A percentile compares a stretch with the other conserved stretches of the same genome.
These are phyloP conservation scores for Graphilbum ipis-grandicollis DNA, from an alignment of 2,329 filamentous ascomycete genomes.

Conservation along the genomic window DNA sequence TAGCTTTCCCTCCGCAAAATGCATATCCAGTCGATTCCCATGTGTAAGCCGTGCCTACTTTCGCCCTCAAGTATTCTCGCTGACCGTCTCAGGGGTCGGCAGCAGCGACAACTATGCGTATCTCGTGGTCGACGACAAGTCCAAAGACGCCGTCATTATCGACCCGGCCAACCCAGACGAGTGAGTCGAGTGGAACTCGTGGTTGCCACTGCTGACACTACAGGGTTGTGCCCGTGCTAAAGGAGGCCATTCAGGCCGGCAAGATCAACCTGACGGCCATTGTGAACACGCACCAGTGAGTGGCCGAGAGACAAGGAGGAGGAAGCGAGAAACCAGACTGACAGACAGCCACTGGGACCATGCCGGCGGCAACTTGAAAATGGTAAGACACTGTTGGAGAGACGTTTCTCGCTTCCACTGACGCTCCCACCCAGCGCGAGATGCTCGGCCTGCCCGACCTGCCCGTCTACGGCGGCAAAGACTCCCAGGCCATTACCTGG, in stretches of 20 bases:
- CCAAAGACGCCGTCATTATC: slow-evolving; percentile 61
- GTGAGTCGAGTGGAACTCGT: slow-evolving; percentile 27
- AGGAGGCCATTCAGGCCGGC: slow-evolving; percentile 52
- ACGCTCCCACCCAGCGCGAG: slow-evolving; percentile 12
- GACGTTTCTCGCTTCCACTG: not conserved
- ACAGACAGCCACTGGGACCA: slow-evolving; percentile 71
- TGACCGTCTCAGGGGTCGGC: slow-evolving; percentile 44
- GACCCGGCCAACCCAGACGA: slow-evolving; percentile 67
- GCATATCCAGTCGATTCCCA: slow-evolving; percentile 78
- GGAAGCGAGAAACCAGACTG: not conserved
- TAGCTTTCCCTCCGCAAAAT: slow-evolving; percentile 32
- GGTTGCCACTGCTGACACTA: not conserved
- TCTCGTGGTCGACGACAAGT: slow-evolving; percentile 60
- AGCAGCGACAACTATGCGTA: slow-evolving; percentile 74
- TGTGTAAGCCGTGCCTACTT: no score
- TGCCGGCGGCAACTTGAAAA: slow-evolving; percentile 73
- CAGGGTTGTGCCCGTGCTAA: slow-evolving; percentile 47
- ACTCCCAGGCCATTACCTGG: slow-evolving; percentile 58
- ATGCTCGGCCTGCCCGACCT: slow-evolving; percentile 41
- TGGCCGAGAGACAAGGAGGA: slow-evolving; percentile 5
- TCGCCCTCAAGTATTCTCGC: no score
- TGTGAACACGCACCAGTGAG: slow-evolving; percentile 94
- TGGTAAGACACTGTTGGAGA: slow-evolving; percentile 44
- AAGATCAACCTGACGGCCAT: slow-evolving; percentile 75
- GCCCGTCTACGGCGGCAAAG: slow-evolving; percentile 71